Evolutionary conservation across 2,329 filamentous ascomycete genomes (phyloP).

Genomic region (Phialocephala subalpina): DNA sequence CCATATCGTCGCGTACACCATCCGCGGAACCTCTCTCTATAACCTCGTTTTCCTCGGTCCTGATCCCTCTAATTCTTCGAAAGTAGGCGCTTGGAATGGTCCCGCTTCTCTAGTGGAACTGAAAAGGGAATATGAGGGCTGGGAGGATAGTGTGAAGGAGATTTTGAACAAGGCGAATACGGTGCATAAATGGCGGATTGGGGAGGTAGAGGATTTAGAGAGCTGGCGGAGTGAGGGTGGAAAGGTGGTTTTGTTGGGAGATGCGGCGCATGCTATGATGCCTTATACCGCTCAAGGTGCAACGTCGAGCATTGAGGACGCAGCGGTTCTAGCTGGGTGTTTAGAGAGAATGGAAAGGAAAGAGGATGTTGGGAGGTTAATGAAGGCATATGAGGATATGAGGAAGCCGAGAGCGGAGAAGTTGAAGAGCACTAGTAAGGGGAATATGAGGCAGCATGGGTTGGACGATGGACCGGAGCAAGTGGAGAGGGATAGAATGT

Average conservation of each 20-base stretch:
- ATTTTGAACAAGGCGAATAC: conserved; percentile 1
- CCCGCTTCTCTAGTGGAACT: conserved; percentile 11
- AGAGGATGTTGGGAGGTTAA: conserved; percentile 4
- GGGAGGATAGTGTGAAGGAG: conserved; percentile 6
- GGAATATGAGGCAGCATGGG: conserved; percentile 16
- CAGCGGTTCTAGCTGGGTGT: conserved; percentile 4
- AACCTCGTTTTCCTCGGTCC: conserved; percentile 13
- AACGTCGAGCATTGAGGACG: conserved; percentile 16
- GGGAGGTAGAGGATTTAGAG: conserved; percentile 8
- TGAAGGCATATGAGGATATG: conserved; percentile 16
- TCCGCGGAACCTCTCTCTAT: conserved; percentile 7
- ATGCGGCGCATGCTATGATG: conserved; percentile 22
- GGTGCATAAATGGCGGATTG: conserved; percentile 16
- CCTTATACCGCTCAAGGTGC: conserved; percentile 21
- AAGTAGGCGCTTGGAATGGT: conserved; percentile 11
- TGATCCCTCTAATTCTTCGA: background rate
- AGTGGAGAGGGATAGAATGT: conserved; percentile 3
- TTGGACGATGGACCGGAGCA: conserved; percentile 16
- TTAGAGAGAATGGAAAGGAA: background rate
- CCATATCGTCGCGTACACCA: conserved; percentile 22
- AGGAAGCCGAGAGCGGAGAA: conserved; percentile 19
- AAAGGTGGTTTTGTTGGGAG: conserved; percentile 11
- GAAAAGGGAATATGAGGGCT: conserved; percentile 12
- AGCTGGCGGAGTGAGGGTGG: conserved; percentile 15
- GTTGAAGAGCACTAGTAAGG: conserved; percentile 7